A percentile compares a stretch with the other conserved stretches of the same genome.
These are phyloP conservation scores for Sarocladium brachiariae DNA, from an alignment of 2,329 filamentous ascomycete genomes.

Conservation along the genomic window DNA sequence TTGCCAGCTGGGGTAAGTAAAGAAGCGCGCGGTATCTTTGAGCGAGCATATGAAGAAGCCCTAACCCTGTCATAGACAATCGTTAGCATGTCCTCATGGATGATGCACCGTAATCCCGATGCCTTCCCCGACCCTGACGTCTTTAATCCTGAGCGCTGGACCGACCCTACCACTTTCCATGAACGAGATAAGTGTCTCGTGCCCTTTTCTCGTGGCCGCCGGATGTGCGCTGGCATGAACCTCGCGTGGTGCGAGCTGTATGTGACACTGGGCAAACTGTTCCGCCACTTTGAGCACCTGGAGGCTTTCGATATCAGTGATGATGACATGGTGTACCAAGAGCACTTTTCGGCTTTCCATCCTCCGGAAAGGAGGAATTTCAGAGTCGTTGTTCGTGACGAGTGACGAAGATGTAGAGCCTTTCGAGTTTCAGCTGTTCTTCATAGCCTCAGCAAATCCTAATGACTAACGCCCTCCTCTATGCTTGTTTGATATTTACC, in stretches of 20 bases:
- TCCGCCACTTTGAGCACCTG: not conserved
- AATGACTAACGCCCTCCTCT: too few relatives aligned
- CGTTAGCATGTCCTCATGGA: conserved; percentile 6
- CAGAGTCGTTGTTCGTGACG: not conserved
- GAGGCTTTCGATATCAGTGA: conserved; percentile 1
- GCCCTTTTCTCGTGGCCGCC: conserved; percentile 1
- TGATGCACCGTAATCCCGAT: conserved; percentile 4
- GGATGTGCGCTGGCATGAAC: conserved; percentile 5
- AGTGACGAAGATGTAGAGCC: not conserved
- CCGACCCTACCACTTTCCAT: conserved; percentile 2
- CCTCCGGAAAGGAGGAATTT: conserved; percentile 4
- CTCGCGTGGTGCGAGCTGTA: conserved; percentile 6
- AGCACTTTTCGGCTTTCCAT: conserved; percentile 6
- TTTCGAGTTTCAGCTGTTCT: not conserved
- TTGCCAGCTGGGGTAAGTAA: not conserved
- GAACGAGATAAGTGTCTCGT: conserved; percentile 4
- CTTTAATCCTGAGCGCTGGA: conserved; percentile 3
- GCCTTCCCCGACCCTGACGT: conserved; percentile 3
- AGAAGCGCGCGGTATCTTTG: too few relatives aligned
- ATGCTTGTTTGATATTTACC: too few relatives aligned
- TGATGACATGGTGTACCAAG: conserved; percentile 8
- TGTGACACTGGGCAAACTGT: conserved; percentile 1
- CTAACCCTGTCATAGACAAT: not conserved
- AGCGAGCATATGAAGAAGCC: too few relatives aligned
- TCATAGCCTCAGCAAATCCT: too few relatives aligned